A percentile compares a stretch with the other conserved stretches of the same genome.
Evolutionary conservation across 257 asterid species (phyloP).

Genomic region (Apocynum venetum): DNA sequence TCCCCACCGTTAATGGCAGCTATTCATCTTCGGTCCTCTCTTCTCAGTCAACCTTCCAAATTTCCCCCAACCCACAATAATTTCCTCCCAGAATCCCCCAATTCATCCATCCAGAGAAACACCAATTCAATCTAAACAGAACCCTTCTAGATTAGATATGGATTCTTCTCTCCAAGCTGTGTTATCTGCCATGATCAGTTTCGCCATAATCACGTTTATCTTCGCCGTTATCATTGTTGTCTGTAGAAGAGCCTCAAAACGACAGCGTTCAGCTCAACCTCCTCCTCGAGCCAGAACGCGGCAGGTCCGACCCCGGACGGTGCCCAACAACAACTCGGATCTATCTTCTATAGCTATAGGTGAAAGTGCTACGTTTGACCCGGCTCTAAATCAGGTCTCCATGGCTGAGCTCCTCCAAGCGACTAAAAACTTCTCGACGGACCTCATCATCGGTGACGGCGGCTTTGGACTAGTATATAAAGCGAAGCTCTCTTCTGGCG

Average conservation of each 20-base stretch:
- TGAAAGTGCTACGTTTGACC: conserved; percentile 73
- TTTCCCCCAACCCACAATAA: neutral
- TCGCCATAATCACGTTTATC: conserved; percentile 41
- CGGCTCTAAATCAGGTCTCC: conserved; percentile 43
- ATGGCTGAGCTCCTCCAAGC: conserved; percentile 67
- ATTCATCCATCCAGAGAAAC: conserved; percentile 3
- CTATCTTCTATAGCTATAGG: conserved; percentile 28
- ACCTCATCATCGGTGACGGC: conserved; percentile 80
- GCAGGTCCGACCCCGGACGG: conserved; percentile 13
- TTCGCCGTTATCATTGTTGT: conserved; percentile 32
- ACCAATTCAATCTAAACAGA: neutral
- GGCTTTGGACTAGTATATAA: conserved; percentile 85
- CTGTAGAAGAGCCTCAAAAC: conserved; percentile 34
- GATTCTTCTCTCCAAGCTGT: conserved; percentile 43
- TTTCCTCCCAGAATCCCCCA: neutral
- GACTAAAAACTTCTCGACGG: conserved; percentile 63
- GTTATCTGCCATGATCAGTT: conserved; percentile 49
- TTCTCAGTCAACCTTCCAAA: conserved; percentile 6
- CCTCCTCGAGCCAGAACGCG: conserved; percentile 23
- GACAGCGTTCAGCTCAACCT: conserved; percentile 26
- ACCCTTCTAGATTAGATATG: conserved; percentile 16
- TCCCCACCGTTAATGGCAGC: conserved; percentile 58
- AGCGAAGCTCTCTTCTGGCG: conserved; percentile 66
- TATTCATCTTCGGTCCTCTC: neutral
- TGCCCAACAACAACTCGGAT: conserved; percentile 17